Evolutionary conservation across 2,329 filamentous ascomycete species (phyloP), one percentile per base, ranked within the genome.

Genomic region (Cryphonectria nitschkei): DNA sequence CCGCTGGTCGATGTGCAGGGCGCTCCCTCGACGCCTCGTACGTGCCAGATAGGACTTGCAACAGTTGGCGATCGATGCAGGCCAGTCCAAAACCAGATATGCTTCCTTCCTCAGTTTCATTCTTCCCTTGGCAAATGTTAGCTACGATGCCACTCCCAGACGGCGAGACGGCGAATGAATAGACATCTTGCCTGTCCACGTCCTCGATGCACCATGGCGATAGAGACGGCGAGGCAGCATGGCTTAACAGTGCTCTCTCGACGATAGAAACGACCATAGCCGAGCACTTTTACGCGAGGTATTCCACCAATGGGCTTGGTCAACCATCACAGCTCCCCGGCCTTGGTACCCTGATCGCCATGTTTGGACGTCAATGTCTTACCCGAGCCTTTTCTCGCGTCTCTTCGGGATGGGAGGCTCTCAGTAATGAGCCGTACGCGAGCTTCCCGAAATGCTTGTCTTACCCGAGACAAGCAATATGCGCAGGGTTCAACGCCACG

Each of bases 371-470:
- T 70, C 56, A 52, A 29, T 73, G 69, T 70, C 71, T 73, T 46
- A 71, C 69, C 41, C 66, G 69, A 72, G 43, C 22, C 26, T 43
- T 39, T 60, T 29, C 41, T 62, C 39, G 68, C 63, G 67, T 63
- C 41, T 37, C n/a, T 37, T 61, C 68, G 66, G 68, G 58, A 65
- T 70, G 70, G 70, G 68, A 70, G 63, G 65, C 66, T 68, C 68
- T 69, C 67, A 68, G 69, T 67, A 68, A 67, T 63, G 19, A 43
- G 60, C 71, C 66, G 66, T 67, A 63, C 62, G 64, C 67, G 67
- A 73, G 54, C 50, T 71, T 68, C 69, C 71, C 71, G 66, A 71
- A 68, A 71, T 73, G 69, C 66, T 61, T 69, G 69, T 71, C 69
- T 71, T 63, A 71, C 62, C 56, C 34, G 58, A 22, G 46, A 58